Evolutionary conservation across 139 green algal genomes (phyloP), one percentile per base, ranked within the genome.

Genomic region (Micractinium sp.): DNA sequence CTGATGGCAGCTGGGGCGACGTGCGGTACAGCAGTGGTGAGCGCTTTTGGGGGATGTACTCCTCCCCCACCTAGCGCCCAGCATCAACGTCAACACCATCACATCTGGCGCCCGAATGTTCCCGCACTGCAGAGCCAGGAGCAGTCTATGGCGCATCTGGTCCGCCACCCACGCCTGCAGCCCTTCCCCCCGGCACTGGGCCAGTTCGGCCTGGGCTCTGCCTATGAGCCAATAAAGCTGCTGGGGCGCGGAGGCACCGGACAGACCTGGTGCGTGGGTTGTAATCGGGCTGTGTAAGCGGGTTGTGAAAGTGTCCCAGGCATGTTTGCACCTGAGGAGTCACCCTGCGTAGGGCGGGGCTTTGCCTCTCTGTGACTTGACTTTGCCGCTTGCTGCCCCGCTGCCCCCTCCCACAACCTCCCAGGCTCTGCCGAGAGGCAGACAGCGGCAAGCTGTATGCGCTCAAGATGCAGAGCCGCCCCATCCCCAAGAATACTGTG

Each of bases 391-490:
- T 31, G 67, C 67, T 22, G 12, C 23, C 67, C 20, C 33, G 22
- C 67, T 33, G 12, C 7, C 23, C 12, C 14, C 25, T 1, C 31
- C 5, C 47, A 56, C 47, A 56, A 56, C 47, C 47, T 56, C 47
- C 47, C 47, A 56, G 47, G 74, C 74, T 80, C 1, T 60, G 78
- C 86, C 41, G 66, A 27, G 41, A 75, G 19, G 22, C 16, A 33
- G 29, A 41, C 23, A 87, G 38, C 0, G 31, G 79, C 31, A 31
- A 38, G 73, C 38, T 38, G 36, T 86, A 88, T 23, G 90, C 90
- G 18, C 73, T 91, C 20, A 91, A 91, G 83, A 35, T 93, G 56
- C 83, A 90, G 73, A 61, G 81, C 31, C 61, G 90, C 0, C 90
- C 90, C 23, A 75, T 93, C 16, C 86, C 87, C 0, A 27, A 31